Percentiles rank a stretch among this genome's conserved stretches.
Conservation (phyloP, 495 filamentous ascomycete genomes). For the Trichoderma erinaceum region DNA sequence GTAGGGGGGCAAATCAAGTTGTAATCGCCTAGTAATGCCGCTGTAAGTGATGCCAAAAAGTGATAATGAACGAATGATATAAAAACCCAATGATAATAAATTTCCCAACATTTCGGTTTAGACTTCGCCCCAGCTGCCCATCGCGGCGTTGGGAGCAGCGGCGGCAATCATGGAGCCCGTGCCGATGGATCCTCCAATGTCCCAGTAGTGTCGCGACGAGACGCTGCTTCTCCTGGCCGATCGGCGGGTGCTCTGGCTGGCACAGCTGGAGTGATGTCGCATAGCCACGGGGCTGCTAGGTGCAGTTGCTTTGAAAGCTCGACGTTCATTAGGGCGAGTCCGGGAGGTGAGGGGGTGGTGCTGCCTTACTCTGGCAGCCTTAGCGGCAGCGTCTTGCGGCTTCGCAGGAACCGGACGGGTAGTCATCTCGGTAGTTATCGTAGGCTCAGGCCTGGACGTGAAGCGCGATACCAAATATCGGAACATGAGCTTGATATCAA, state of each 20-base stretch:
- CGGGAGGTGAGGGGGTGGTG: constrained; percentile 77
- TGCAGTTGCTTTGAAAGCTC: constrained; percentile 46
- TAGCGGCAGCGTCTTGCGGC: constrained; percentile 61
- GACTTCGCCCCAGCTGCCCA: constrained; percentile 72
- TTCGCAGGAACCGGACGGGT: constrained; percentile 43
- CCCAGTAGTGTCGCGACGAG: constrained; percentile 74
- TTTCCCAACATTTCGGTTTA: constrained; percentile 11
- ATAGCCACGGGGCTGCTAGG: constrained; percentile 41
- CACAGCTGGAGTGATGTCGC: constrained; percentile 63
- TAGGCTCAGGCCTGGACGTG: constrained; percentile 33
- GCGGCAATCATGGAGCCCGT: constrained; percentile 58
- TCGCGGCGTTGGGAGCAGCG: constrained; percentile 48
- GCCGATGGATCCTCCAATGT: constrained; percentile 70
- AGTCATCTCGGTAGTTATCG: constrained; percentile 32
- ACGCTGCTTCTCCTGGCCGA: constrained; percentile 52
- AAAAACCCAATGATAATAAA: constrained; percentile 15
- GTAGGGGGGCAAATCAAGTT: no score
- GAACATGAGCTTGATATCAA: constrained; percentile 85
- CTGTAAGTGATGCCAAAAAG: constrained; percentile 8
- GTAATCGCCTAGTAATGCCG: constrained; percentile 1
- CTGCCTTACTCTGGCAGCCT: constrained; percentile 74
- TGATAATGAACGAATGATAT: constrained; percentile 13
- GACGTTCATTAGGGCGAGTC: constrained; percentile 42
- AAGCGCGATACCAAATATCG: constrained; percentile 76
- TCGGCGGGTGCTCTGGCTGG: constrained; percentile 69